These are phyloP conservation scores for Elymus sibiricus DNA, from an alignment of 176 grass and related monocot species.

Conservation along the genomic window DNA sequence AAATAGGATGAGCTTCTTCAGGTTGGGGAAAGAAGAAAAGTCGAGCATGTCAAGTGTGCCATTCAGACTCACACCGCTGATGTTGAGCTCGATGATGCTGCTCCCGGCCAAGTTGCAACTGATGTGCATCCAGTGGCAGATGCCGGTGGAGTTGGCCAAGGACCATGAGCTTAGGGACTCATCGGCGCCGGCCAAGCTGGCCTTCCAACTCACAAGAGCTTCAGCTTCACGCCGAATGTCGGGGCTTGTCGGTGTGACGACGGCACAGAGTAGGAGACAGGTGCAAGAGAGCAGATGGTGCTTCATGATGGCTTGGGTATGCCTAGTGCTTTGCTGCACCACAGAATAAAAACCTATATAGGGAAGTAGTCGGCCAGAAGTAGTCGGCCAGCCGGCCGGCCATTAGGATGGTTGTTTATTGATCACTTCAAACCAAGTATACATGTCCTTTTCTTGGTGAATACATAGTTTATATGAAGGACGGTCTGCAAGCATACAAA, in stretches of 20 bases:
- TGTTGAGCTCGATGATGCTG: neutral
- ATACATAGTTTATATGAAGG: neutral
- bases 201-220: conserved; percentile 2
- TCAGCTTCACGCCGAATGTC: neutral
- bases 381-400: neutral
- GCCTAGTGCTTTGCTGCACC: neutral
- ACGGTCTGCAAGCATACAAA: neutral
- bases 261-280: neutral
- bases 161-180: conserved; percentile 5
- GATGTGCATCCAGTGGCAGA: neutral
- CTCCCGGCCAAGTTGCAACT: neutral
- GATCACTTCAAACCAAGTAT: neutral
- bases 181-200: neutral
- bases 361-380: no score
- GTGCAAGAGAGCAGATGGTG: neutral
- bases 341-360: neutral
- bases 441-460: neutral
- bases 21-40: neutral
- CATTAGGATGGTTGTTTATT: neutral
- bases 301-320: neutral
- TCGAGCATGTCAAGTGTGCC: neutral
- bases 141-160: neutral
- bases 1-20: neutral
- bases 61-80: neutral
- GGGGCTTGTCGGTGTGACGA: neutral